A percentile compares a stretch with the other conserved stretches of the same genome.
Evolutionary conservation across 768 basidiomycete genomes (phyloP).

Genomic region (Cyclocybe cylindracea): DNA sequence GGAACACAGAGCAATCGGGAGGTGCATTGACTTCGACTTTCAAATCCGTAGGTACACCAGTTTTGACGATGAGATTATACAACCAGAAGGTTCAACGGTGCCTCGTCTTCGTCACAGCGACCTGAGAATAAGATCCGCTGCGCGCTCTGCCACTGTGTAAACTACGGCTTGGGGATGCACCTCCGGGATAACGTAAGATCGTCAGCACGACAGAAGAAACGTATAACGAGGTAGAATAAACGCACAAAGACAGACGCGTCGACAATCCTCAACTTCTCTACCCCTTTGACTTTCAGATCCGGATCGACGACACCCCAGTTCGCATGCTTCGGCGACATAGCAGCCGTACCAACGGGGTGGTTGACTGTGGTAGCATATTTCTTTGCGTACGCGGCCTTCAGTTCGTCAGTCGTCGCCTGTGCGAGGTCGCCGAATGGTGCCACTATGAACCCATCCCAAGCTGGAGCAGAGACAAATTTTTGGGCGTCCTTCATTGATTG

Average conservation of each 20-base stretch:
- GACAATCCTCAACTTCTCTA: conserved; percentile 31
- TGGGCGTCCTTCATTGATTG: conserved; percentile 2
- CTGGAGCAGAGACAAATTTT: neutral
- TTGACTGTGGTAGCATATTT: conserved; percentile 10
- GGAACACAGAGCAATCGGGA: too few relatives aligned
- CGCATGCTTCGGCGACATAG: conserved; percentile 23
- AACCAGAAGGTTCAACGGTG: too few relatives aligned
- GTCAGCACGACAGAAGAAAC: too few relatives aligned
- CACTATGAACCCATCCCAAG: conserved; percentile 1
- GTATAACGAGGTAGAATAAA: neutral
- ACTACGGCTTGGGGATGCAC: conserved; percentile 1
- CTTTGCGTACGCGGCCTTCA: conserved; percentile 11
- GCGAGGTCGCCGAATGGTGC: conserved; percentile 4
- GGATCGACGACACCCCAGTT: conserved; percentile 33
- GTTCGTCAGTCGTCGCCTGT: conserved; percentile 1
- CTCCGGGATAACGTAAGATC: neutral
- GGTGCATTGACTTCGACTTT: too few relatives aligned
- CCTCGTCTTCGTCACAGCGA: neutral
- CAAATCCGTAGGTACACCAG: too few relatives aligned
- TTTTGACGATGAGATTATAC: too few relatives aligned
- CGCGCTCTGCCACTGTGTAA: conserved; percentile 2
- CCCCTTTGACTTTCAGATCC: conserved; percentile 30
- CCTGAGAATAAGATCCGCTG: neutral
- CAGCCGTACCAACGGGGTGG: conserved; percentile 25
- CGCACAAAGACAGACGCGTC: conserved; percentile 34